Base-by-base conservation (phyloP, 1,139 yeast species). In the Geotrichum histeridarum region DNA sequence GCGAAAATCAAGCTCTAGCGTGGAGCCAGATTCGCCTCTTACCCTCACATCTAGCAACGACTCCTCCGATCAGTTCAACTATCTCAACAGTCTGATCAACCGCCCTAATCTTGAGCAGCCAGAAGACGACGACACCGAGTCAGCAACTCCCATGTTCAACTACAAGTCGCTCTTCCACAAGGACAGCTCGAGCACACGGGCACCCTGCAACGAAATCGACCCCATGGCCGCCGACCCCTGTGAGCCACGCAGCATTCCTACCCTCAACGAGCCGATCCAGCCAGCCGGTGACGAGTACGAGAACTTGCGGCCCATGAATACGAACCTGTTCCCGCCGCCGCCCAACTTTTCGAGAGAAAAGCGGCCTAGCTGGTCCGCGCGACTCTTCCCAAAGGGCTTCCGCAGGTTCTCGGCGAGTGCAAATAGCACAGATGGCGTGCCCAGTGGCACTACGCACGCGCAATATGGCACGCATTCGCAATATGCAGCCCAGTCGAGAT, bases 131-230 rank as follows among this genome's bases (percentile, higher is more conserved):
- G 48, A 44, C 14, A 4, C 36, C n/a, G 36, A 36, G 5, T 15
- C 43, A 7, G 33, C 12, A 7, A 8, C 9, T 5, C n/a, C 35
- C 18, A 17, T n/a, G 8, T 44, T 45, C 38, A 50, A 50, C 36
- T 50, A 50, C 45, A 50, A 50, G 43, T 50, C 54, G 31, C 31
- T 50, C 8, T 39, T 49, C 35, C 48, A 44, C 8, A 44, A 15
- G 9, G 39, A 27, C 37, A 33, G 37, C 14, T 22, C 27, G 27
- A 22, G 27, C 27, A 22, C 27, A 5, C 27, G 27, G 27, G 27
- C 27, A 5, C 27, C 27, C 27, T 22, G 27, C 27, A 22, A 22
- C 27, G 27, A 22, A 22, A 22, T 22, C 27, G 27, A 22, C 27
- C 27, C 27, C 27, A 22, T 22, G 27, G 27, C 27, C 27, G 27